These are phyloP conservation scores for Pseudonitzschia delicatissima DNA, from an alignment of 108 stramenopile genomes.

Conservation along the genomic window DNA sequence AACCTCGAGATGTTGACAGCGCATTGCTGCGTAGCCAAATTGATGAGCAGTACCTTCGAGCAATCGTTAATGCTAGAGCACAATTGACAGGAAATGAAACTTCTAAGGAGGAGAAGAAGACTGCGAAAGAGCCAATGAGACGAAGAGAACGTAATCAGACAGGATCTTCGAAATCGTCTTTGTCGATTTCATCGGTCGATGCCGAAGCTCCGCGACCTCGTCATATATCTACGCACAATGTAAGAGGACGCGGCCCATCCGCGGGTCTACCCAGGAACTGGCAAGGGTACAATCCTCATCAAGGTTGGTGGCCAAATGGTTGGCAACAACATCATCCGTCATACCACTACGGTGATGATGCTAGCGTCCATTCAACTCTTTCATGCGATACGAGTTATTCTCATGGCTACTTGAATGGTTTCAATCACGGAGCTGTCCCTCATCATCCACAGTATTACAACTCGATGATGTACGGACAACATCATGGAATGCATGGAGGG, in stretches of 20 bases:
- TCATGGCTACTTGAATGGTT: constrained; percentile 20
- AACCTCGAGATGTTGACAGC: constrained; percentile 67
- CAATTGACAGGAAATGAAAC: constrained; percentile 44
- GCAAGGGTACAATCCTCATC: constrained; percentile 24
- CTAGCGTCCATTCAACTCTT: constrained; percentile 41
- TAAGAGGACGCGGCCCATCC: not conserved
- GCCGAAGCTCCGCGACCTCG: constrained; percentile 10
- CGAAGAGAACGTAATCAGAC: constrained; percentile 13
- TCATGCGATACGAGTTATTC: constrained; percentile 36
- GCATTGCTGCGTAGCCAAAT: constrained; percentile 71
- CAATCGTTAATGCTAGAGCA: constrained; percentile 62
- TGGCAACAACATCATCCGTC: constrained; percentile 27
- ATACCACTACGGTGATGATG: constrained; percentile 33
- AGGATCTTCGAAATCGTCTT: constrained; percentile 1
- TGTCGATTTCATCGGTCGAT: constrained; percentile 9
- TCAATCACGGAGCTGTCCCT: constrained; percentile 16
- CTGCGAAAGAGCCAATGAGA: constrained; percentile 6
- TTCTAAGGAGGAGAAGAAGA: constrained; percentile 16
- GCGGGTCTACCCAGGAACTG: not conserved
- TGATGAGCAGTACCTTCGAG: constrained; percentile 68
- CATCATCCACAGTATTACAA: constrained; percentile 23
- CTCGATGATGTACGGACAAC: constrained; percentile 15
- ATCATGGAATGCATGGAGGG: constrained; percentile 10
- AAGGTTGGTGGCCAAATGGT: constrained; percentile 16
- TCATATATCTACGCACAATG: not conserved